Evolutionary conservation across 208 protist species (phyloP).

Genomic region (Acanthamoeba healyi): DNA sequence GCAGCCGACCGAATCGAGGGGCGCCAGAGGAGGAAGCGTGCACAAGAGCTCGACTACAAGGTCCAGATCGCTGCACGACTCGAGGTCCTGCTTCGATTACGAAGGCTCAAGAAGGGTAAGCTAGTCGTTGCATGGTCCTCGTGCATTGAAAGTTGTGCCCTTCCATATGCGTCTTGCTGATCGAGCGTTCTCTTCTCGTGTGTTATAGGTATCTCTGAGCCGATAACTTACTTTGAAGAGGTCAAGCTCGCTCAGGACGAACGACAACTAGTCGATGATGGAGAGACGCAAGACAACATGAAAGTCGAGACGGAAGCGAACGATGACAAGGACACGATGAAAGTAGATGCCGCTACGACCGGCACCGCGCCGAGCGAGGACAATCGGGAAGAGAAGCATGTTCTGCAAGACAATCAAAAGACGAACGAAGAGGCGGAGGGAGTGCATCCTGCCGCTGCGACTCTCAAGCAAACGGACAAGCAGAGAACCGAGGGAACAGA

Average conservation of each 20-base stretch:
- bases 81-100: conserved; percentile 17
- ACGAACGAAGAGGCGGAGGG: neutral
- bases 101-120: conserved; percentile 18
- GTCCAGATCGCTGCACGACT: conserved; percentile 1
- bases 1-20: neutral
- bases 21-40: neutral
- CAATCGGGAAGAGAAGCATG: too few relatives aligned
- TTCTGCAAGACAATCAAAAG: neutral
- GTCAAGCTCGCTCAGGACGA: neutral
- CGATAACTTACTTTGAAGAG: conserved; percentile 24
- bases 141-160: too few relatives aligned
- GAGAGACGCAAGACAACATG: neutral
- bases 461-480: neutral
- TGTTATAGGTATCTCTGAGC: neutral
- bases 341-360: too few relatives aligned
- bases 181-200: neutral
- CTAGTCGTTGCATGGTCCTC: neutral
- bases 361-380: too few relatives aligned
- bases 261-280: neutral
- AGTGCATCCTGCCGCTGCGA: too few relatives aligned
- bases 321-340: neutral
- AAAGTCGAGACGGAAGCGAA: neutral
- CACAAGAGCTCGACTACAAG: conserved; percentile 12
- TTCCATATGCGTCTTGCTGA: neutral
- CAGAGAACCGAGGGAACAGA: neutral